These are phyloP conservation scores for Maudiozyma humilis DNA, from an alignment of 1,139 yeast genomes.

Conservation along the genomic window DNA sequence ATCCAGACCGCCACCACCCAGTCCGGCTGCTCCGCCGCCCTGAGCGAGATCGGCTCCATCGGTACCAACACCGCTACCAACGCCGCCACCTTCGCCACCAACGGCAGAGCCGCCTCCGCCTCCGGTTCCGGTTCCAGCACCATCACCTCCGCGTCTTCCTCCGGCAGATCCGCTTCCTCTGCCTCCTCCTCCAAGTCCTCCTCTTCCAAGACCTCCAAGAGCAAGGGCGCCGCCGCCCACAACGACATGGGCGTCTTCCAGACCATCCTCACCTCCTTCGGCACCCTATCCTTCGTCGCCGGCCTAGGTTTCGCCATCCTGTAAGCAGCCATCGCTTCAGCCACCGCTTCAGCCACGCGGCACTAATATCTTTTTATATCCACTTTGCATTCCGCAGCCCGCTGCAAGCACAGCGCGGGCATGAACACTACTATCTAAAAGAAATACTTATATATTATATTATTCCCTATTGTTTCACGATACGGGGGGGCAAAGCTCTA, in stretches of 20 bases:
- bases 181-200: conserved; percentile 5
- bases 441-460: too few relatives aligned
- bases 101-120: conserved; percentile 32
- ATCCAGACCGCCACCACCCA: conserved; percentile 44
- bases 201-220: conserved; percentile 2
- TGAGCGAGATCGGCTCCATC: conserved; percentile 33
- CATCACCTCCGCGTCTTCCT: conserved; percentile 7
- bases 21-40: conserved; percentile 45
- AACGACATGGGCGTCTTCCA: conserved; percentile 3
- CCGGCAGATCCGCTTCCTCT: conserved; percentile 6
- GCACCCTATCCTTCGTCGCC: conserved; percentile 57
- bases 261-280: conserved; percentile 32
- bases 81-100: conserved; percentile 13
- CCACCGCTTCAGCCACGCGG: too few relatives aligned
- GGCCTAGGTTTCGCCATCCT: conserved; percentile 56
- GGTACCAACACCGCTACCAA: conserved; percentile 35
- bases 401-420: too few relatives aligned
- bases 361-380: too few relatives aligned
- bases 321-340: too few relatives aligned
- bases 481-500: too few relatives aligned
- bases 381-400: too few relatives aligned
- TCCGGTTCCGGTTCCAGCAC: conserved; percentile 9
- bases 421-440: too few relatives aligned
- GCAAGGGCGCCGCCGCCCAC: neutral
- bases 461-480: too few relatives aligned